Percentiles rank a stretch among this genome's conserved stretches.
These are phyloP conservation scores for Aspergillus amoenus DNA, from an alignment of 2,329 filamentous ascomycete species.

Conservation along the genomic window DNA sequence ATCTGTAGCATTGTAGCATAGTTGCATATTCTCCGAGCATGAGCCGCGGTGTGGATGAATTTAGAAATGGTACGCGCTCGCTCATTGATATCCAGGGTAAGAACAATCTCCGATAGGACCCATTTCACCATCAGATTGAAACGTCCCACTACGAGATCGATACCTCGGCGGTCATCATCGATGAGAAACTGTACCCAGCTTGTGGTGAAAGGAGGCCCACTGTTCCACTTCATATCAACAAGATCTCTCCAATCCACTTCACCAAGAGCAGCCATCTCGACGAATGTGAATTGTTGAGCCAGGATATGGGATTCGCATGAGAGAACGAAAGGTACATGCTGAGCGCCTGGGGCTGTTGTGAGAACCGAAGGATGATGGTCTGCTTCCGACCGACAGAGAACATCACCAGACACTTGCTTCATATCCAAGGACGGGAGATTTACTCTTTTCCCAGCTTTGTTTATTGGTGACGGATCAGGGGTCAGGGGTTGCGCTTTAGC, in stretches of 20 bases:
- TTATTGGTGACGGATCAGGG: slow-evolving; percentile 43
- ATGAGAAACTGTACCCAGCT: slow-evolving; percentile 65
- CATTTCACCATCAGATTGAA: slow-evolving; percentile 69
- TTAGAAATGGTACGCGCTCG: slow-evolving; percentile 62
- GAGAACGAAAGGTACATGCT: slow-evolving; percentile 63
- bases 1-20: slow-evolving; percentile 68
- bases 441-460: slow-evolving; percentile 18
- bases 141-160: slow-evolving; percentile 64
- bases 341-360: slow-evolving; percentile 18
- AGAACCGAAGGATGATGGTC: slow-evolving; percentile 17
- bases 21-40: slow-evolving; percentile 60
- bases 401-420: slow-evolving; percentile 32
- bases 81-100: slow-evolving; percentile 58
- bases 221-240: slow-evolving; percentile 63
- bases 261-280: slow-evolving; percentile 65
- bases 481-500: slow-evolving; percentile 41
- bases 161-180: slow-evolving; percentile 55
- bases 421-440: slow-evolving; percentile 23
- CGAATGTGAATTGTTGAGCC: slow-evolving; percentile 63
- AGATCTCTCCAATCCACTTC: slow-evolving; percentile 68
- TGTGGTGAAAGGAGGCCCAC: slow-evolving; percentile 50
- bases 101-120: slow-evolving; percentile 62
- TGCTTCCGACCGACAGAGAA: slow-evolving; percentile 34
- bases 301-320: slow-evolving; percentile 61
- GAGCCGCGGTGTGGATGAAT: slow-evolving; percentile 62